A percentile compares a stretch with the other conserved stretches of the same genome.
Conservation (phyloP, 2,329 filamentous ascomycete genomes). For the Hymenoscyphus occultus region DNA sequence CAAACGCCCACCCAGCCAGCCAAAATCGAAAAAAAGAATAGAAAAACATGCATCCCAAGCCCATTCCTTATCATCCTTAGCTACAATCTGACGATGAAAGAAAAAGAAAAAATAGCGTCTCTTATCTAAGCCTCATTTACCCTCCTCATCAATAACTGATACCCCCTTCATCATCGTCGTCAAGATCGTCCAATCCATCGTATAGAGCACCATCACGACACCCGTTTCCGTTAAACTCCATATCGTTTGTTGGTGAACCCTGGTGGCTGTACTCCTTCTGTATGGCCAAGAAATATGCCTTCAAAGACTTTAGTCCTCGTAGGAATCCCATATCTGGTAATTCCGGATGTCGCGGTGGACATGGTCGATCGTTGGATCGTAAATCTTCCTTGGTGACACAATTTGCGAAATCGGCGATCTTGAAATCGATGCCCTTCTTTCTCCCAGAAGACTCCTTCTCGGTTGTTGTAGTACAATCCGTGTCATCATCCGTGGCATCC, state of each 20-base stretch:
- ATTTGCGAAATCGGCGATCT: conserved; percentile 98
- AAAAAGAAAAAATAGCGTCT: not conserved
- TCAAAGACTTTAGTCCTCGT: conserved; percentile 74
- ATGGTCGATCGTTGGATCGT: conserved; percentile 54
- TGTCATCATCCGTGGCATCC: conserved; percentile 46
- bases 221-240: conserved; percentile 10
- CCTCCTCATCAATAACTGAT: conserved; percentile 29
- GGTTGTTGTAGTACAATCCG: conserved; percentile 31
- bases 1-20: not conserved
- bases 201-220: conserved; percentile 8
- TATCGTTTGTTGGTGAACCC: not conserved
- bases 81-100: not conserved
- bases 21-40: not conserved
- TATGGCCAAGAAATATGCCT: conserved; percentile 83
- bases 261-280: conserved; percentile 65
- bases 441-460: conserved; percentile 41
- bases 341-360: conserved; percentile 76
- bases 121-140: not conserved
- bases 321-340: conserved; percentile 88
- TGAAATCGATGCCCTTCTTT: conserved; percentile 72
- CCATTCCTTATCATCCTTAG: conserved; percentile 1
- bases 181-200: conserved; percentile 9
- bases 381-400: conserved; percentile 86
- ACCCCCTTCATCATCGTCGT: conserved; percentile 27
- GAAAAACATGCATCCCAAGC: not conserved